Conservation (phyloP, 2,329 filamentous ascomycete species). For the Immersiporthe knoxdaviesiana region DNA sequence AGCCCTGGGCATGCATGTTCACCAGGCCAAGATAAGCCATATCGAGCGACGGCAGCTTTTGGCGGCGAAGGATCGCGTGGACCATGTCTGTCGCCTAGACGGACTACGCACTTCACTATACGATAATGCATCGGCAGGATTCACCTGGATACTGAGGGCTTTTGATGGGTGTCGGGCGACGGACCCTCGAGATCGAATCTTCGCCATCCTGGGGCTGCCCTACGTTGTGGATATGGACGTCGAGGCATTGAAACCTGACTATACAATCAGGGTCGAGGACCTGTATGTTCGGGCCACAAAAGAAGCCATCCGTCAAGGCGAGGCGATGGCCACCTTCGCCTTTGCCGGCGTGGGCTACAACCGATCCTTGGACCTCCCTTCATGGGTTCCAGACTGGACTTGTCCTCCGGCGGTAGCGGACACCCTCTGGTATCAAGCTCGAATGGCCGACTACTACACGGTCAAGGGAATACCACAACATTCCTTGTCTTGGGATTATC, state of each 20-base stretch:
- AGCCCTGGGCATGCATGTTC: not conserved
- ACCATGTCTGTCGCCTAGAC: not conserved
- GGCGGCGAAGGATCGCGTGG: not conserved
- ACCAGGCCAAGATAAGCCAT: not conserved
- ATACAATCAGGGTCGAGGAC: not conserved
- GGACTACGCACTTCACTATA: not conserved
- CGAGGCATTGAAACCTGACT: not conserved
- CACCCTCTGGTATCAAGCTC: not conserved
- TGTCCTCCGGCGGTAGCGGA: not conserved
- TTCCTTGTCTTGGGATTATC: not conserved
- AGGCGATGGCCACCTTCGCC: not conserved
- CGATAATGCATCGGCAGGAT: not conserved
- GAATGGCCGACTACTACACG: not conserved
- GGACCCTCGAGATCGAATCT: conserved; percentile 10
- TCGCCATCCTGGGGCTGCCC: conserved; percentile 10
- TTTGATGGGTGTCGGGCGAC: not conserved
- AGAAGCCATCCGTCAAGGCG: not conserved
- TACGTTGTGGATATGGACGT: not conserved
- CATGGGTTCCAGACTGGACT: not conserved
- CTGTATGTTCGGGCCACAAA: not conserved
- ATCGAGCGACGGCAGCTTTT: not conserved
- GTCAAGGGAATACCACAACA: not conserved
- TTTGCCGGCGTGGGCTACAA: not conserved
- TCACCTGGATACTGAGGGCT: not conserved
- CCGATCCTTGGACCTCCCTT: not conserved